These are phyloP conservation scores for Heliosperma pusillum DNA, from an alignment of 148 eudicot genomes.

Conservation along the genomic window DNA sequence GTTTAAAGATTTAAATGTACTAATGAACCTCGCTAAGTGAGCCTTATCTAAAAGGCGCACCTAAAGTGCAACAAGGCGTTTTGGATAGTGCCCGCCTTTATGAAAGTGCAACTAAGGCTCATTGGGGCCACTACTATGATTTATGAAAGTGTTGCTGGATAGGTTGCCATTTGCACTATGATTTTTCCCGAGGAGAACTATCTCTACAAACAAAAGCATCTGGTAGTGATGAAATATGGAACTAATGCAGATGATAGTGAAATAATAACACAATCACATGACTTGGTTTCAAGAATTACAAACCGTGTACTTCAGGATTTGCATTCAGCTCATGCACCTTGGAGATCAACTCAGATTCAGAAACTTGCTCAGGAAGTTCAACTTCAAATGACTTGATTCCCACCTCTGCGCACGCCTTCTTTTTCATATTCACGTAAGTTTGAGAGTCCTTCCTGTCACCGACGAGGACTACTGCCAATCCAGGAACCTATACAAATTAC, in stretches of 20 bases:
- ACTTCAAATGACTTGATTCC: slow-evolving; percentile 75
- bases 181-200: neutral
- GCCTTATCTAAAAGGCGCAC: too few relatives aligned
- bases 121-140: neutral
- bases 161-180: neutral
- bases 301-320: slow-evolving; percentile 84
- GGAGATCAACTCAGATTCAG: slow-evolving; percentile 61
- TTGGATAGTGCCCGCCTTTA: too few relatives aligned
- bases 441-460: slow-evolving; percentile 84
- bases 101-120: too few relatives aligned
- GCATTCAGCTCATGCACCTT: slow-evolving; percentile 87
- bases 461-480: slow-evolving; percentile 87
- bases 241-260: neutral
- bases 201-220: neutral
- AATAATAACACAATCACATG: too few relatives aligned
- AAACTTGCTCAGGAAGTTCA: slow-evolving; percentile 74
- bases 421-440: slow-evolving; percentile 86
- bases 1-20: too few relatives aligned
- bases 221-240: neutral
- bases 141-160: neutral
- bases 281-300: slow-evolving; percentile 27
- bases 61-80: too few relatives aligned
- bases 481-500: slow-evolving; percentile 58
- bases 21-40: too few relatives aligned
- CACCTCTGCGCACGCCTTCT: slow-evolving; percentile 89